Base-by-base conservation (phyloP, 176 grass and related monocot species). In the Bothriochloa decipiens region DNA sequence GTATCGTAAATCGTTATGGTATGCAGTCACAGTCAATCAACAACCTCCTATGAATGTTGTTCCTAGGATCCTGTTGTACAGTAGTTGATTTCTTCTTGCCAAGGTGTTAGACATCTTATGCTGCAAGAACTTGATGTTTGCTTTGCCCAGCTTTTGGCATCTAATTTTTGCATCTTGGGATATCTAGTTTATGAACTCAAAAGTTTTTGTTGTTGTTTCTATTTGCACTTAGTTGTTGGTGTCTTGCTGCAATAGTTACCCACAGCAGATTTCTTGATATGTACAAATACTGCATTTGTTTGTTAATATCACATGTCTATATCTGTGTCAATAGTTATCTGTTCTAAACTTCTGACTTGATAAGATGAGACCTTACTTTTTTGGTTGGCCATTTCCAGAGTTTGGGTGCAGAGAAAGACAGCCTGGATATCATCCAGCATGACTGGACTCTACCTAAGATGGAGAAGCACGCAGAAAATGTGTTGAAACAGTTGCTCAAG, bases 401-500 rank as follows among this genome's bases (percentile, higher is more conserved):
- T 82, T 88, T 99, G 75, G 84, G 88, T 6, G 93, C 91, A 16
- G 97, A 99, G 90, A 96, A 99, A 81, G 97, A 99, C 65, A 96
- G 86, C 81, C 82, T 96, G n/a, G 93, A 96, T 72, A 96, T 99
- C 70, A 89, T 99, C 76, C 96, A 99, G 72, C 96, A 99, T 77
- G 96, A 99, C 66, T 99, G 96, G 96, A 84, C 72, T 78, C 87
- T 99, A 70, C 91, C 91, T 3, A 99, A 89, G 71, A 91, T 96
- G 86, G 97, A 99, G 78, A 84, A 49, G 74, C 91, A 82, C 42
- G 93, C 97, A 39, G 87, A 96, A 77, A 86, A 94, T 15, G 79
- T 92, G 49, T 82, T 99, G 70, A 92, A 68, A 81, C 89, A 91
- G 72, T 79, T 99, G 53, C 52, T 93, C 53, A 99, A 94, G 86